Percentiles rank a stretch among this genome's conserved stretches.
phyloP scores from a whole-genome alignment of 2,329 filamentous ascomycete species.

The Beauveria medogensis region DNA sequence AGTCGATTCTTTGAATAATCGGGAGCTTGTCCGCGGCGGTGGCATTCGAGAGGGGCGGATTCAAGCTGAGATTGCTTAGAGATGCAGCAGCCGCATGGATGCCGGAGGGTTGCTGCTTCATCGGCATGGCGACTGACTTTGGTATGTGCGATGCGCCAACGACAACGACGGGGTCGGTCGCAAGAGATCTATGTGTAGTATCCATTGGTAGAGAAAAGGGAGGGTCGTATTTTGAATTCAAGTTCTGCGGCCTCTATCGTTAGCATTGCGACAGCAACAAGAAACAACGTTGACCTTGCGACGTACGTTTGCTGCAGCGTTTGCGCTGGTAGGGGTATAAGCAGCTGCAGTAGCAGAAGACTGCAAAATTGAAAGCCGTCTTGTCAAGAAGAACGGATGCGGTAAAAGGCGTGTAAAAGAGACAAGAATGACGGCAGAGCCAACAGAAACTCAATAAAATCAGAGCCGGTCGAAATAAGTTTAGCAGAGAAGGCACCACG shows the following conservation, averaged over 20 bases:
- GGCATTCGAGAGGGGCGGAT: background rate
- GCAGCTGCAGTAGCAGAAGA: background rate
- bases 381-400: background rate
- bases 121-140: background rate
- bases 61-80: slow-evolving; percentile 3
- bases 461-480: slow-evolving; percentile 10
- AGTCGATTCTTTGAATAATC: slow-evolving; percentile 44
- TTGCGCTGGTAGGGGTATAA: slow-evolving; percentile 4
- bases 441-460: slow-evolving; percentile 9
- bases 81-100: background rate
- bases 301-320: slow-evolving; percentile 4
- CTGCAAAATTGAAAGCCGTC: background rate
- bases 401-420: slow-evolving; percentile 11
- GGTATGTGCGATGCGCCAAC: slow-evolving; percentile 2
- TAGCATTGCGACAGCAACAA: background rate
- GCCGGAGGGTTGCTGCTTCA: background rate
- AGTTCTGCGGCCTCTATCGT: background rate
- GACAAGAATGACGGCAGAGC: background rate
- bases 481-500: slow-evolving; percentile 10
- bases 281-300: background rate
- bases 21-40: background rate
- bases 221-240: slow-evolving; percentile 1
- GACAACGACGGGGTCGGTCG: slow-evolving; percentile 12
- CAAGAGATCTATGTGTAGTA: slow-evolving; percentile 2
- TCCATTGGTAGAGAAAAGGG: slow-evolving; percentile 14